Conservation (phyloP, 1,139 yeast species). For the Blastobotrys indianensis region DNA sequence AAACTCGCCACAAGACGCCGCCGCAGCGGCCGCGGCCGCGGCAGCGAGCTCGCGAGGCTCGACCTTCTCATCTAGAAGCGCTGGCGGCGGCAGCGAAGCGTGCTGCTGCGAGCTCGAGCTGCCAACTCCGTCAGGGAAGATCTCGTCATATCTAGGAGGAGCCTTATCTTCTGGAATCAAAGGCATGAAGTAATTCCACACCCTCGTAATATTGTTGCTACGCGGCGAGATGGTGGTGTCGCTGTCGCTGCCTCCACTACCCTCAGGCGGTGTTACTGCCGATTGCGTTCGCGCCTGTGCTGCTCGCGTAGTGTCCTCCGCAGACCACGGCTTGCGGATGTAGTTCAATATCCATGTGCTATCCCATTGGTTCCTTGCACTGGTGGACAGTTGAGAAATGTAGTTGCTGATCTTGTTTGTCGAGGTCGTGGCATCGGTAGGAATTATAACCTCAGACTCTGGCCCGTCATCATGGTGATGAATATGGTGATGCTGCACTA, state of each 20-base stretch:
- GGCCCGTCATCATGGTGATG: slow-evolving; percentile 6
- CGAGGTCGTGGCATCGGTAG: slow-evolving; percentile 12
- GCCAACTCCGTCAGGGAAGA: slow-evolving; percentile 51
- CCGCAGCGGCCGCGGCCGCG: not conserved
- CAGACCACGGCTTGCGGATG: slow-evolving; percentile 14
- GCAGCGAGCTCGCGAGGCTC: slow-evolving; percentile 8
- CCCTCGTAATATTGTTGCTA: slow-evolving; percentile 15
- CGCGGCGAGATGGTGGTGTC: slow-evolving; percentile 18
- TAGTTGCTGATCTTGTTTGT: slow-evolving; percentile 24
- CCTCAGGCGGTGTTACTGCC: slow-evolving; percentile 3
- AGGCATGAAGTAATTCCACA: slow-evolving; percentile 23
- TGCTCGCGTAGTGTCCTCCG: slow-evolving; percentile 1
- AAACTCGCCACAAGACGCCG: not conserved
- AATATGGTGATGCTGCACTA: slow-evolving; percentile 8
- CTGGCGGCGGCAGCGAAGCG: slow-evolving; percentile 36
- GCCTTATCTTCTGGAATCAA: slow-evolving; percentile 13
- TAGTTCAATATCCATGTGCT: slow-evolving; percentile 24
- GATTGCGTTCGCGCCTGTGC: not conserved
- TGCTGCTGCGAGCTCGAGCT: slow-evolving; percentile 25
- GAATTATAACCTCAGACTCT: not conserved
- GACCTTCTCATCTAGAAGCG: slow-evolving; percentile 7
- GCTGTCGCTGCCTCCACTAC: slow-evolving; percentile 17
- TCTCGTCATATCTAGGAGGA: slow-evolving; percentile 72
- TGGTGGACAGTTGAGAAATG: slow-evolving; percentile 21
- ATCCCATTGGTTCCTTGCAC: slow-evolving; percentile 26